A percentile compares a stretch with the other conserved stretches of the same genome.
Evolutionary conservation across 176 grass and related monocot genomes (phyloP).

Genomic region (Thalia dealbata): DNA sequence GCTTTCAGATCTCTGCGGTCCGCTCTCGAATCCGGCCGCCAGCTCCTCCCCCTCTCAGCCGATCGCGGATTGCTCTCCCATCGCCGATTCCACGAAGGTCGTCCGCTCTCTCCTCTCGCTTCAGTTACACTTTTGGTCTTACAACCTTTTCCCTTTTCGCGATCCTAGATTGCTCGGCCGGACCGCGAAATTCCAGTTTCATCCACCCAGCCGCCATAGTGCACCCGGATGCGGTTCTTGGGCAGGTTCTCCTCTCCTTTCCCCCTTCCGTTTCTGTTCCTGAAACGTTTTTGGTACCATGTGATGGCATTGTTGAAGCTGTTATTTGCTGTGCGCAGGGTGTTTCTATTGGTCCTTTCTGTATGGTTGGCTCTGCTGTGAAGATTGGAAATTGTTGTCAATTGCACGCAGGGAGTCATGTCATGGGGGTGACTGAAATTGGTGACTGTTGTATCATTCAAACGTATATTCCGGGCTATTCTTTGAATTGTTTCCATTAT

Average conservation of each 20-base stretch:
- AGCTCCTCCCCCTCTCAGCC: background rate
- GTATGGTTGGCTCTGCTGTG: slow-evolving; percentile 45
- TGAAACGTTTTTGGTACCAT: background rate
- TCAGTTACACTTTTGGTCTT: too few species aligned
- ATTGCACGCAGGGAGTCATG: slow-evolving; percentile 57
- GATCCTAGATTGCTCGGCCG: background rate
- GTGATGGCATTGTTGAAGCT: slow-evolving; percentile 5
- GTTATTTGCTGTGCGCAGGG: slow-evolving; percentile 24
- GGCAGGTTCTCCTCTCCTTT: slow-evolving; percentile 40
- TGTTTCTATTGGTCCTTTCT: slow-evolving; percentile 73
- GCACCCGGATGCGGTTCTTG: slow-evolving; percentile 57
- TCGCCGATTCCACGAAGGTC: background rate
- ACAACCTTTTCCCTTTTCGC: background rate
- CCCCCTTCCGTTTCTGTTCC: background rate
- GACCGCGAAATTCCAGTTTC: background rate
- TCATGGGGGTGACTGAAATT: slow-evolving; percentile 57
- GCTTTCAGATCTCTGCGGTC: background rate
- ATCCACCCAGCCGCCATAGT: slow-evolving; percentile 39
- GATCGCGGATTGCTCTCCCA: background rate
- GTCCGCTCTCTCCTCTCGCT: background rate
- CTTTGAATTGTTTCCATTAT: background rate
- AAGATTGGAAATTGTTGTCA: slow-evolving; percentile 68
- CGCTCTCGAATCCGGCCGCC: background rate
- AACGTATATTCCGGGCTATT: slow-evolving; percentile 29
- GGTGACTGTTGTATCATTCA: slow-evolving; percentile 56